These are phyloP conservation scores for Polygonum maritimum DNA, from an alignment of 148 eudicot species.

Conservation along the genomic window DNA sequence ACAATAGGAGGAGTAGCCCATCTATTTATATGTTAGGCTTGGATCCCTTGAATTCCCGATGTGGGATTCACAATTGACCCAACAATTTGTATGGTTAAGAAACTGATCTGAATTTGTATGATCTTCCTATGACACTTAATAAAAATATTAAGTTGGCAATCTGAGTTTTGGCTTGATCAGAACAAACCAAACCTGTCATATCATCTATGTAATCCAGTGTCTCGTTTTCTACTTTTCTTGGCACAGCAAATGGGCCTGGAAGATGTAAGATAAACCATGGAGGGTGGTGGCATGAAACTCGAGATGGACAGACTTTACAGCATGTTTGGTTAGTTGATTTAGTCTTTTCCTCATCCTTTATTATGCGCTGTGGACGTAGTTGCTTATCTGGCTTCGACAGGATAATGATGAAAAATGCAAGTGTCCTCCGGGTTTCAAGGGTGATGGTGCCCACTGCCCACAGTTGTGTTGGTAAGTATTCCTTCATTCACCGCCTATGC, in stretches of 20 bases:
- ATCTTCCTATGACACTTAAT: not conserved
- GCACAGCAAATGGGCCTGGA: constrained; percentile 80
- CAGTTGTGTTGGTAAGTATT: constrained; percentile 62
- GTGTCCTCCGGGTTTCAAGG: constrained; percentile 87
- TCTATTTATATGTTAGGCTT: too few species aligned
- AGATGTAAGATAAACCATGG: constrained; percentile 83
- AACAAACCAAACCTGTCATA: not conserved
- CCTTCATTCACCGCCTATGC: not conserved
- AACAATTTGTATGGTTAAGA: not conserved
- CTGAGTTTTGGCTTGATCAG: not conserved
- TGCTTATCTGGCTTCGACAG: constrained; percentile 26
- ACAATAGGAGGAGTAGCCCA: too few species aligned
- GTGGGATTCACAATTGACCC: too few species aligned
- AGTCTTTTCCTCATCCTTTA: not conserved
- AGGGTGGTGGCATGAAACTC: constrained; percentile 92
- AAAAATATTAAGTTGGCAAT: not conserved
- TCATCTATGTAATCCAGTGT: not conserved
- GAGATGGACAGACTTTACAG: constrained; percentile 58
- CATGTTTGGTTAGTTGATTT: constrained; percentile 61
- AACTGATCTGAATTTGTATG: not conserved
- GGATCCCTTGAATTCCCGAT: too few species aligned
- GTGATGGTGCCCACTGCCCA: constrained; percentile 66
- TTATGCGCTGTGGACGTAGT: not conserved
- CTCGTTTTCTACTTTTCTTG: not conserved
- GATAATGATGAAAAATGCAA: constrained; percentile 62